These are phyloP conservation scores for Nothophytophthora sp. DNA, from an alignment of 352 stramenopile species.

Conservation along the genomic window DNA sequence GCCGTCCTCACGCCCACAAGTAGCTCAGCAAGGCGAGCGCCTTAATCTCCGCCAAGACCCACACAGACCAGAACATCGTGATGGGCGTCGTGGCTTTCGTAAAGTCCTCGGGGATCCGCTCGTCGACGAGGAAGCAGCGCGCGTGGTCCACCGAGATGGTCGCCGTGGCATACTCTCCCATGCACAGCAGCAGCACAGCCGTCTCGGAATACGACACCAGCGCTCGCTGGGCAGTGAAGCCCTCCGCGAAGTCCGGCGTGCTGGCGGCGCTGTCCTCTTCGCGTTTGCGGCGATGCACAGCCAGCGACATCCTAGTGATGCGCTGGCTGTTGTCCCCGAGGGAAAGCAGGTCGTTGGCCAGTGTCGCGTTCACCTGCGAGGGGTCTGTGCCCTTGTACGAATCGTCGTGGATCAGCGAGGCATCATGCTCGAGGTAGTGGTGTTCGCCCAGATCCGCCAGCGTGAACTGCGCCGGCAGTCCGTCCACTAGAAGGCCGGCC, in stretches of 20 bases:
- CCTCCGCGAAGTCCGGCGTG: constrained; percentile 48
- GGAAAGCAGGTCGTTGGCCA: constrained; percentile 39
- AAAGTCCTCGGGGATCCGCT: constrained; percentile 52
- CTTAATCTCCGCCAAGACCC: constrained; percentile 47
- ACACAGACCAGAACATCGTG: constrained; percentile 29
- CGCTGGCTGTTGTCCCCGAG: constrained; percentile 20
- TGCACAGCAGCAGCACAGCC: constrained; percentile 44
- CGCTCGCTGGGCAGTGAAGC: constrained; percentile 27
- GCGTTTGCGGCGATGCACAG: constrained; percentile 47
- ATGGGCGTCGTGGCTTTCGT: constrained; percentile 32
- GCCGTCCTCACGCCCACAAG: background rate
- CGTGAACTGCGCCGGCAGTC: constrained; percentile 40
- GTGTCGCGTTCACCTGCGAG: constrained; percentile 40
- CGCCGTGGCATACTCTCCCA: constrained; percentile 38
- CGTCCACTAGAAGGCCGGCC: constrained; percentile 25
- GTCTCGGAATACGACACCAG: constrained; percentile 46
- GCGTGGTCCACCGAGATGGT: constrained; percentile 44
- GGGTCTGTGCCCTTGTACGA: constrained; percentile 41
- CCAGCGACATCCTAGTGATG: constrained; percentile 40
- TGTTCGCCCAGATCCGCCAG: constrained; percentile 56
- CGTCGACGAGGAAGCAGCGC: constrained; percentile 47
- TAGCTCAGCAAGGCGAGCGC: constrained; percentile 15
- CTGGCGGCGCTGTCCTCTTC: constrained; percentile 38
- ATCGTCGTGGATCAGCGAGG: constrained; percentile 71
- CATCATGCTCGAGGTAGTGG: constrained; percentile 72